phyloP scores from a whole-genome alignment of 331 rosid genomes.

The Pyracantha coccinea region DNA sequence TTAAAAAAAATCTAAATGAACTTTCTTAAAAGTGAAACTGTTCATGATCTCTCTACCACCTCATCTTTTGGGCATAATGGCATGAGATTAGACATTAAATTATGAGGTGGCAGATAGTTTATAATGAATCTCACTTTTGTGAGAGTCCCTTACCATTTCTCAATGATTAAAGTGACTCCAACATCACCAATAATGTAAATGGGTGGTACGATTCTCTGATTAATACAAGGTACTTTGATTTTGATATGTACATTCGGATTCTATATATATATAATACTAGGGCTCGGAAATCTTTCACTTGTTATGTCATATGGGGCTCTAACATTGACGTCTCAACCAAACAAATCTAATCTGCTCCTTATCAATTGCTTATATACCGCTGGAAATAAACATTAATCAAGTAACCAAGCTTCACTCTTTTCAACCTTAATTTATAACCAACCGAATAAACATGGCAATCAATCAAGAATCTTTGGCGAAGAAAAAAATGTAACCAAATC shows the following conservation, averaged over 20 bases:
- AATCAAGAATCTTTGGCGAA: not conserved
- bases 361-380: not conserved
- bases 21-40: no score
- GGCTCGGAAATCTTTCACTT: not conserved
- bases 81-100: no score
- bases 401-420: not conserved
- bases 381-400: not conserved
- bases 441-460: not conserved
- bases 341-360: not conserved
- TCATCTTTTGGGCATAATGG: no score
- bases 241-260: not conserved
- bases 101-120: rapidly evolving
- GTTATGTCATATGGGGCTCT: slow-evolving; percentile 16
- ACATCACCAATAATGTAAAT: not conserved
- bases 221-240: slow-evolving; percentile 4
- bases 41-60: rapidly evolving
- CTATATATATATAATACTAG: not conserved
- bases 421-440: not conserved
- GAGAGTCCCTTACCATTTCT: no score
- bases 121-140: no score
- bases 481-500: not conserved
- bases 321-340: slow-evolving; percentile 19
- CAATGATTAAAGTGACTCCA: not conserved
- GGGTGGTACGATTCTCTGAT: slow-evolving; percentile 14
- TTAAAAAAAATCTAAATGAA: no score